Percentiles rank a stretch among this genome's conserved stretches.
phyloP scores from a whole-genome alignment of 305 asterid genomes.

The Caryopteris hybrid region DNA sequence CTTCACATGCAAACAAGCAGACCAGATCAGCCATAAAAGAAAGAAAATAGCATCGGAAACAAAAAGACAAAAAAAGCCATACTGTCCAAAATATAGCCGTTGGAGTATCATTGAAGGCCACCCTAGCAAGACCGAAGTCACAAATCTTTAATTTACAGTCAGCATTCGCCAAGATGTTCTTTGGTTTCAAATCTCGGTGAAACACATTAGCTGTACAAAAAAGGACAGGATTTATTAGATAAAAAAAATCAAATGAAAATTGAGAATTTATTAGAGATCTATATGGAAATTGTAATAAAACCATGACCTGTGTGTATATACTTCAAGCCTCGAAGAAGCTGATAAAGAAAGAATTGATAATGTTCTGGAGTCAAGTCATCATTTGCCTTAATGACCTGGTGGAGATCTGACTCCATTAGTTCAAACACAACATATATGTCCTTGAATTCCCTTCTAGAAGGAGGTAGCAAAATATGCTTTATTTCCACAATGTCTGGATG shows the following conservation, averaged over 20 bases:
- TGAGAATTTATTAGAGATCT: neutral
- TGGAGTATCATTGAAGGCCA: slow-evolving; percentile 93
- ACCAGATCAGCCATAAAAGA: neutral
- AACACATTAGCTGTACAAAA: slow-evolving; percentile 82
- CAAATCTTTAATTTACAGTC: slow-evolving; percentile 92
- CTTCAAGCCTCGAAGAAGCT: slow-evolving; percentile 95
- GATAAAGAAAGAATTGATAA: slow-evolving; percentile 91
- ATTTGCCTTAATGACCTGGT: slow-evolving; percentile 93
- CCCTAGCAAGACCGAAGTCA: slow-evolving; percentile 97
- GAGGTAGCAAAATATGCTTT: slow-evolving; percentile 91
- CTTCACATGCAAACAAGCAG: slow-evolving; percentile 3
- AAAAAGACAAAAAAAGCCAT: slow-evolving; percentile 32
- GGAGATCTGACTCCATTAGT: slow-evolving; percentile 94
- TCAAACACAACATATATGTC: slow-evolving; percentile 91
- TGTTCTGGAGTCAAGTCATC: slow-evolving; percentile 94
- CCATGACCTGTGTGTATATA: slow-evolving; percentile 84
- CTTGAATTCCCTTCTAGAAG: slow-evolving; percentile 93
- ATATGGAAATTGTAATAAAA: neutral
- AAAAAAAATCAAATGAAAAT: neutral
- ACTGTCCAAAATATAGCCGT: slow-evolving; percentile 98
- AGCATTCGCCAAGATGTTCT: slow-evolving; percentile 91
- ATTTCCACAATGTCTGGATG: slow-evolving; percentile 97
- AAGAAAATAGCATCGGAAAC: slow-evolving; percentile 2
- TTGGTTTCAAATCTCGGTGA: slow-evolving; percentile 92
- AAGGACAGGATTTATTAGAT: slow-evolving; percentile 3